Conservation (phyloP, 345 rosid species). For the Eucalyptus sp. region DNA sequence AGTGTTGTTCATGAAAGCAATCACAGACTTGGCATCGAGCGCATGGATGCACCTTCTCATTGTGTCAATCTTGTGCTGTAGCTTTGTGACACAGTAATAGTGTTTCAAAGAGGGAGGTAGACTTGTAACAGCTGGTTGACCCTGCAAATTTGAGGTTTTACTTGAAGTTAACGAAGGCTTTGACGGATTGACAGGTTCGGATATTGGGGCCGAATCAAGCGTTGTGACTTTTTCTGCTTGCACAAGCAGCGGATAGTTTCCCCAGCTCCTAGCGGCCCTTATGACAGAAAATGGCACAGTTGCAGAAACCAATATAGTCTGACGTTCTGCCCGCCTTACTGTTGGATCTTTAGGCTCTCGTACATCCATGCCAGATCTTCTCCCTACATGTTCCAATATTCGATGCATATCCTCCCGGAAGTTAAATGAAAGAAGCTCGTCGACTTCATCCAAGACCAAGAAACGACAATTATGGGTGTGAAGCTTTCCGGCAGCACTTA, state of each 20-base stretch:
- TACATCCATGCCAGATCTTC: conserved; percentile 42
- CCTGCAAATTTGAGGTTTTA: conserved; percentile 23
- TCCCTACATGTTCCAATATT: conserved; percentile 81
- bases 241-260: conserved; percentile 64
- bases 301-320: conserved; percentile 78
- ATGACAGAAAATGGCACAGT: conserved; percentile 88
- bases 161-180: conserved; percentile 21
- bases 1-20: conserved; percentile 86
- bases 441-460: conserved; percentile 89
- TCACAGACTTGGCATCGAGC: conserved; percentile 69
- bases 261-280: conserved; percentile 92
- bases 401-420: conserved; percentile 86
- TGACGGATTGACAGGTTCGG: conserved; percentile 35
- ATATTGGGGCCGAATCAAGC: conserved; percentile 37
- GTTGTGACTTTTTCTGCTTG: conserved; percentile 59
- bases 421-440: conserved; percentile 85
- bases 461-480: conserved; percentile 79
- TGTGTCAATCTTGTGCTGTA: conserved; percentile 82
- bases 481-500: conserved; percentile 89
- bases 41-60: conserved; percentile 86
- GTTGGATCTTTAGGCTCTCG: conserved; percentile 8
- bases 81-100: conserved; percentile 59
- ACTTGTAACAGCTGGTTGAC: conserved; percentile 44
- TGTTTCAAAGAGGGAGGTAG: conserved; percentile 82
- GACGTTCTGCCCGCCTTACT: conserved; percentile 39